phyloP scores from a whole-genome alignment of 169 alveolate species.

The Plasmodium berghei region DNA sequence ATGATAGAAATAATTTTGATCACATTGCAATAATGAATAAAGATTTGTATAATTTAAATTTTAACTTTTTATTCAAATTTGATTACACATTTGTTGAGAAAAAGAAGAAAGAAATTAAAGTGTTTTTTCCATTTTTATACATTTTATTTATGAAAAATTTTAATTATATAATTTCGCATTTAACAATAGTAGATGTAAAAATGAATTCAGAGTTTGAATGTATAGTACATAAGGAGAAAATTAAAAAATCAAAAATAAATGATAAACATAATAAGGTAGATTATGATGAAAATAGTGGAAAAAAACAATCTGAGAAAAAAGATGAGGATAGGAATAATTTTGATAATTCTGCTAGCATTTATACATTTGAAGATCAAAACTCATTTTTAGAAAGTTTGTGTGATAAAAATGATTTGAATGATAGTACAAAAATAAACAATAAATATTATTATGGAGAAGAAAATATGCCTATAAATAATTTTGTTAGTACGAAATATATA shows the following conservation, averaged over 20 bases:
- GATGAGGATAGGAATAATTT: neutral
- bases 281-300: neutral
- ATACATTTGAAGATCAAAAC: no score
- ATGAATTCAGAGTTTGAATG: neutral
- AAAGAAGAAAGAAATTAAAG: conserved; percentile 20
- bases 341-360: neutral
- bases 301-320: no score
- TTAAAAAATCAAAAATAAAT: conserved; percentile 5
- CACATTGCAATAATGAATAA: conserved; percentile 72
- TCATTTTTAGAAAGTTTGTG: neutral
- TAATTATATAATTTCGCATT: conserved; percentile 61
- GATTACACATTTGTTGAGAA: conserved; percentile 21
- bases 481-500: neutral
- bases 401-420: neutral
- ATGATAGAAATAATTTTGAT: conserved; percentile 12
- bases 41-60: conserved; percentile 63
- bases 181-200: conserved; percentile 66
- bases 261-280: neutral
- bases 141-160: conserved; percentile 65
- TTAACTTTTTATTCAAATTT: conserved; percentile 44
- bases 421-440: neutral
- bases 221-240: neutral
- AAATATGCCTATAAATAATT: no score
- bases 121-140: conserved; percentile 39
- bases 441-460: no score